Evolutionary conservation across 306 rosid species (phyloP).

Genomic region (Vigna hirtella): DNA sequence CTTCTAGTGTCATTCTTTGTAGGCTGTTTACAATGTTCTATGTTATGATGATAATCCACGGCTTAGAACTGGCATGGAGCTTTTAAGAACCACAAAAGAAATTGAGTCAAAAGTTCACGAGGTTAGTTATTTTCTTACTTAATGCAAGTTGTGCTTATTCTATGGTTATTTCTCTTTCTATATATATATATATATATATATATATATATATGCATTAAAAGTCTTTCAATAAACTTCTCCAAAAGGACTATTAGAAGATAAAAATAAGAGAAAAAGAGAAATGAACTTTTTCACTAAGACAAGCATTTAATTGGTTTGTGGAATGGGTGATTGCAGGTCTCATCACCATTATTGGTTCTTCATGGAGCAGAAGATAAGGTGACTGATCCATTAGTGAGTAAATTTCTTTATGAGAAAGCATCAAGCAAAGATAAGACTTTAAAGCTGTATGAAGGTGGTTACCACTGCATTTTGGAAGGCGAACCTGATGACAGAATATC

Average conservation of each 20-base stretch:
- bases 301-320: neutral
- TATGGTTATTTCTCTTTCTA: neutral
- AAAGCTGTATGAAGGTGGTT: conserved; percentile 71
- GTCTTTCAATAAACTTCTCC: too few relatives aligned
- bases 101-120: conserved; percentile 69
- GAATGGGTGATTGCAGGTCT: conserved; percentile 56
- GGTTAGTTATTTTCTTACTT: conserved; percentile 52
- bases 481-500: conserved; percentile 82
- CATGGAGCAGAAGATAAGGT: conserved; percentile 89
- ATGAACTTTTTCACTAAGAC: neutral
- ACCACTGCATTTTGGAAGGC: conserved; percentile 86
- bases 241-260: too few relatives aligned
- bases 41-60: conserved; percentile 67
- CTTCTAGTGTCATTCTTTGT: conserved; percentile 8
- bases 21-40: conserved; percentile 86
- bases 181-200: too few relatives aligned
- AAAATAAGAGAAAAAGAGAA: too few relatives aligned
- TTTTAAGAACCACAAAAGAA: conserved; percentile 71
- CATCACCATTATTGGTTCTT: conserved; percentile 80
- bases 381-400: conserved; percentile 84
- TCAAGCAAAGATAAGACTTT: conserved; percentile 76
- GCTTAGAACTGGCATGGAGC: conserved; percentile 82
- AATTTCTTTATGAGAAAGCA: conserved; percentile 78
- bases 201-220: neutral
- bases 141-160: neutral